These are phyloP conservation scores for Crithidia expoeki DNA, from an alignment of 208 protist species.

Conservation along the genomic window DNA sequence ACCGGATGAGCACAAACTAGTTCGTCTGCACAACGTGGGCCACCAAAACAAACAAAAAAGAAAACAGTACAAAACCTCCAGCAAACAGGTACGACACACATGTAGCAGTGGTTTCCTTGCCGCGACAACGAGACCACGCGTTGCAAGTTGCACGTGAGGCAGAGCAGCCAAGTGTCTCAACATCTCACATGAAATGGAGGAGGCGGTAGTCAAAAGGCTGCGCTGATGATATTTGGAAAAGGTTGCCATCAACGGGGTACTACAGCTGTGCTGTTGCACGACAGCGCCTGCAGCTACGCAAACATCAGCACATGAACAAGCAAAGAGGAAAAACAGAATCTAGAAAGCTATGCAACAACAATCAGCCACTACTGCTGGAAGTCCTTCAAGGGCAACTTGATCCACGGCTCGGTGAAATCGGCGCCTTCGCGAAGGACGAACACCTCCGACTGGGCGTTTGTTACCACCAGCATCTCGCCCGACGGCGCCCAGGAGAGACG, in stretches of 20 bases:
- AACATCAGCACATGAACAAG: slow-evolving; percentile 4
- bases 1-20: neutral
- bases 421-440: slow-evolving; percentile 70
- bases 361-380: slow-evolving; percentile 39
- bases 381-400: slow-evolving; percentile 71
- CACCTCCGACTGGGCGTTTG: slow-evolving; percentile 65
- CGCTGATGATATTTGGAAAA: neutral
- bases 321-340: neutral
- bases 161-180: too few species aligned
- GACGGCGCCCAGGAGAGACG: slow-evolving; percentile 80
- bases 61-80: neutral
- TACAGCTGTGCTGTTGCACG: neutral
- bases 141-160: too few species aligned
- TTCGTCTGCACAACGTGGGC: neutral
- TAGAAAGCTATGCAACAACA: neutral
- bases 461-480: slow-evolving; percentile 76
- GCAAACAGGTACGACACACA: neutral
- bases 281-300: slow-evolving; percentile 3
- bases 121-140: neutral
- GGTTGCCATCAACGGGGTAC: neutral
- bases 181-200: neutral
- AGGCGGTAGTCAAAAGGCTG: neutral
- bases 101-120: neutral
- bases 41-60: slow-evolving; percentile 14
- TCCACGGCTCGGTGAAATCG: slow-evolving; percentile 82